These are phyloP conservation scores for Diutina scorzettiae DNA, from an alignment of 1,139 yeast species.

Conservation along the genomic window DNA sequence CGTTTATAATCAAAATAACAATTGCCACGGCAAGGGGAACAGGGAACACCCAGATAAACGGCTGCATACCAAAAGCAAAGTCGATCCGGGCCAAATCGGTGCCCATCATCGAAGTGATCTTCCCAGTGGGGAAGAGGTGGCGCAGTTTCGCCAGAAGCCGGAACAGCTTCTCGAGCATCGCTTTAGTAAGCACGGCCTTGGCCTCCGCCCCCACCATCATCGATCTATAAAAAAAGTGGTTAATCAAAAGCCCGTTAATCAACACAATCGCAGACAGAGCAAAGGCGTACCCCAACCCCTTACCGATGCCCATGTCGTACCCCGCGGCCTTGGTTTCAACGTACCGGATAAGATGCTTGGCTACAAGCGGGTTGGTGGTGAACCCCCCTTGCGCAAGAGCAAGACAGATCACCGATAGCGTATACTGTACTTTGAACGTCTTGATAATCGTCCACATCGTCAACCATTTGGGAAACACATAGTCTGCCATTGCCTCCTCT, in stretches of 20 bases:
- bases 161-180: slow-evolving; percentile 55
- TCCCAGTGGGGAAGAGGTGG: slow-evolving; percentile 50
- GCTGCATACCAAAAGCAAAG: slow-evolving; percentile 61
- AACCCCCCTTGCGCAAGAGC: slow-evolving; percentile 36
- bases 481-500: slow-evolving; percentile 19
- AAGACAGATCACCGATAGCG: slow-evolving; percentile 25
- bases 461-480: slow-evolving; percentile 13
- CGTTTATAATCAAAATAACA: slow-evolving; percentile 51
- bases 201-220: slow-evolving; percentile 58
- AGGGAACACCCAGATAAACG: slow-evolving; percentile 51
- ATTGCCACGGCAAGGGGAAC: slow-evolving; percentile 49
- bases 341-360: slow-evolving; percentile 29
- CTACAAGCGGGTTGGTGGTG: slow-evolving; percentile 38
- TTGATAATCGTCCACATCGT: slow-evolving; percentile 31
- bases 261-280: slow-evolving; percentile 14
- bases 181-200: slow-evolving; percentile 54
- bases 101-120: slow-evolving; percentile 61
- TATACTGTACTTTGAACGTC: slow-evolving; percentile 40
- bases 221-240: slow-evolving; percentile 52
- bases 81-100: slow-evolving; percentile 76
- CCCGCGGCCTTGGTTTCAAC: slow-evolving; percentile 23
- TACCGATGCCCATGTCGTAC: slow-evolving; percentile 12
- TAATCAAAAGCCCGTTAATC: slow-evolving; percentile 9
- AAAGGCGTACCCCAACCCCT: slow-evolving; percentile 20
- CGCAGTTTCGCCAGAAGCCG: slow-evolving; percentile 48